Base-by-base conservation (phyloP, 768 basidiomycete species). In the Sarcodon aspratus region DNA sequence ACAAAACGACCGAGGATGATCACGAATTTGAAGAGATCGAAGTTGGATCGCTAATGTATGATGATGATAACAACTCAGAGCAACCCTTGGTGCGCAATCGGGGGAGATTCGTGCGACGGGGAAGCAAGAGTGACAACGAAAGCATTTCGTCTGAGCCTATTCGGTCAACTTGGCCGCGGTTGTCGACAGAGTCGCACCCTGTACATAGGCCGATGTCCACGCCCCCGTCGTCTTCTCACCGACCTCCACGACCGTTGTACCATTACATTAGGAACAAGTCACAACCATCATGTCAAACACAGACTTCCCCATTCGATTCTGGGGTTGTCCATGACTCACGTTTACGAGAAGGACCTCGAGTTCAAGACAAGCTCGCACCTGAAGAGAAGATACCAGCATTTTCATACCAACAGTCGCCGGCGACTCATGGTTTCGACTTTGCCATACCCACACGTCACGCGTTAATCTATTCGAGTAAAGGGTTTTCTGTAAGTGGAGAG, bases 401-500 rank as follows among this genome's bases (percentile, higher is more conserved):
- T 15, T 15, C 40, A 42, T 17, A 17, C 40, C 40, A 42, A 15
- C 13, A 42, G 27, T 15, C 40, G 13, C 27, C 40, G 7, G 9
- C 40, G 3, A 13, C 40, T 17, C 13, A 8, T 9, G 7, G 15
- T 42, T 15, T 17, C 13, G 40, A 42, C 9, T 27, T 42, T 17
- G 27, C 9, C 40, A 9, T 42, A 9, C 40, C 40, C 1, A 42
- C 40, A 2, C 40, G 9, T 44, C 33, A 15, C 51, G 47, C 43
- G 42, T 21, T 36, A 50, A 36, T 36, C 44, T 48, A 46, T 47
- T 53, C 15, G 42, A 48, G 42, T 10, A 52, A 38, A 21, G 61
- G 61, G 3, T 61, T 52, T 48, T 61, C 61, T 11, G 38, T 61
- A 31, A 61, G 57, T 48, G 61, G 59, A n/a, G 61, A 59, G 51